Evolutionary conservation across 352 stramenopile genomes (phyloP).

Genomic region (Pythium rishiriense): DNA sequence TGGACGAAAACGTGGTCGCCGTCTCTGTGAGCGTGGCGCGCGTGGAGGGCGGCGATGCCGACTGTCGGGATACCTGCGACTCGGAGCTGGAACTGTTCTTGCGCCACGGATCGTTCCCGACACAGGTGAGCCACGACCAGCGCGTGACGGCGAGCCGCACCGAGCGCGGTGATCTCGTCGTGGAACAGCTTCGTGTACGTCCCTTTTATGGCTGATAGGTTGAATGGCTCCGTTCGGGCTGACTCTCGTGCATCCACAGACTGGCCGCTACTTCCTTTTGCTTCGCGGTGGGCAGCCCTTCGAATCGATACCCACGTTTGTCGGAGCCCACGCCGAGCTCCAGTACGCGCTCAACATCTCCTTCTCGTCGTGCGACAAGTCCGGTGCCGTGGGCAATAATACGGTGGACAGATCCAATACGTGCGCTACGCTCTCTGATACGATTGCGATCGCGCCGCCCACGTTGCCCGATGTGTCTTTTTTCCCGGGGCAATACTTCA

Average conservation of each 20-base stretch:
- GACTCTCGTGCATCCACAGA: slow-evolving; percentile 3
- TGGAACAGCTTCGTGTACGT: slow-evolving; percentile 26
- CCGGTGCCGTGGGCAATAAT: neutral
- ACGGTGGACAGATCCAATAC: neutral
- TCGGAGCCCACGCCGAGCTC: neutral
- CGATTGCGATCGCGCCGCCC: neutral
- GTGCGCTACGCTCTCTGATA: neutral
- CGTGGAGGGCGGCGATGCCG: neutral
- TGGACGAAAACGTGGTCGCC: slow-evolving; percentile 9
- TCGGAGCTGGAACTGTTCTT: slow-evolving; percentile 22
- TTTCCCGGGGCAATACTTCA: slow-evolving; percentile 12
- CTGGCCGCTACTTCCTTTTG: slow-evolving; percentile 17
- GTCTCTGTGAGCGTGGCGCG: slow-evolving; percentile 7
- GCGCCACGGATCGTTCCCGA: slow-evolving; percentile 19
- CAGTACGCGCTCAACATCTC: slow-evolving; percentile 22
- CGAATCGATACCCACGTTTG: slow-evolving; percentile 12
- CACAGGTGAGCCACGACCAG: slow-evolving; percentile 12
- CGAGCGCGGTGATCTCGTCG: neutral
- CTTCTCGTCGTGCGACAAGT: slow-evolving; percentile 9
- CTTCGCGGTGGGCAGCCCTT: slow-evolving; percentile 14
- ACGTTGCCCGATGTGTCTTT: neutral
- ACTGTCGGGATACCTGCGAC: neutral
- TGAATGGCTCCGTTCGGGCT: neutral
- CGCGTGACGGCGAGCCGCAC: neutral
- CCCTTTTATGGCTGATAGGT: slow-evolving; percentile 1